Evolutionary conservation across 1,284 basidiomycete species (phyloP), one percentile per base, ranked within the genome.

Genomic region (Fomitopsis pinicola): DNA sequence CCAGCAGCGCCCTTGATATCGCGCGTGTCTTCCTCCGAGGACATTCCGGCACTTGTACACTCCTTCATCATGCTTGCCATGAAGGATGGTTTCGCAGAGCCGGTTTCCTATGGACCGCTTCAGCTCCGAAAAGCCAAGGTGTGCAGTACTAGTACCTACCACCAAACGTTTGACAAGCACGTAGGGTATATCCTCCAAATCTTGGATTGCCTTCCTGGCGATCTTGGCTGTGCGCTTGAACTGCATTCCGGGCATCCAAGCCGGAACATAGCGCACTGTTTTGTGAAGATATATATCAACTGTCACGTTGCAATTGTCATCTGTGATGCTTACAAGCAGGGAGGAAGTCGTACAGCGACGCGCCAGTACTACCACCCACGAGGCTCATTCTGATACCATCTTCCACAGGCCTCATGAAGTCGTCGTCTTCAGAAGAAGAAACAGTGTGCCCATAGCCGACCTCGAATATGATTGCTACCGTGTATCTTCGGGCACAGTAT

Each of bases 331-430:
- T 66, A 75, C 83, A 67, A 30, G 76, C 63, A 33, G 83, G 82
- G 66, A 85, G 80, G 66, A 82, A 83, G 70, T 85, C 83, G 6
- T 84, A 82, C 56, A 84, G 71, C 59, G 78, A 80, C 14, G 80
- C 78, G 45, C 80, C 81, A 15, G 82, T 78, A 10, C 78, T 78
- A 7, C 81, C 81, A 35, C 78, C 74, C 61, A 76, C 74, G 17
- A 81, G 75, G 6, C 80, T 81, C 48, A 79, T 74, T 14, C 72
- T 77, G n/a, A 75, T 77, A 12, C 81, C 80, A 42, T 76, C 73
- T 60, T 83, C 81, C 57, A 78, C 81, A 76, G 64, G 64, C 48
- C 63, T 66, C 53, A 68, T 65, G 63, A 66, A 72, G 53, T 63
- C 58, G 59, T 70, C 69, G 52, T 70, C 66, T 12, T 50, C 48